Conservation (phyloP, 352 stramenopile species). For the Phytophthora kernoviae region DNA sequence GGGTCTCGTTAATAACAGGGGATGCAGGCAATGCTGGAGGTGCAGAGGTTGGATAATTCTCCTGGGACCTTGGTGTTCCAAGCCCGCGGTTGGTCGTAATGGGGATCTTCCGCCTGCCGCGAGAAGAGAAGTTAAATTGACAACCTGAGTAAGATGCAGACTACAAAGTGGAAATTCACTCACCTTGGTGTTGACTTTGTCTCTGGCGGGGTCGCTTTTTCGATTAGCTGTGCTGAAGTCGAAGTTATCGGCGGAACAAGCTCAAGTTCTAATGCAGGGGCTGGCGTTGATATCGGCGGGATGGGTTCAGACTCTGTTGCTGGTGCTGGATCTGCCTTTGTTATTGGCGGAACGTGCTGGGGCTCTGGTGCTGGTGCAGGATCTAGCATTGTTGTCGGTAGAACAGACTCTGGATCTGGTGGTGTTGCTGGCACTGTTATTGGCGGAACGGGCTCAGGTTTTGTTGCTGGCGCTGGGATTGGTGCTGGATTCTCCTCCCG, state of each 20-base stretch:
- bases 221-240: background rate
- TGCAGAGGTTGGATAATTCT: conserved; percentile 8
- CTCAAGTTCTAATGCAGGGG: background rate
- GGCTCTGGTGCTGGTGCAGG: too few relatives aligned
- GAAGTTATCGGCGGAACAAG: background rate
- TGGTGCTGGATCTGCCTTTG: background rate
- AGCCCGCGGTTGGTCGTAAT: conserved; percentile 32
- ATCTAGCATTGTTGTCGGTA: too few relatives aligned
- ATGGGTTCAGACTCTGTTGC: too few relatives aligned
- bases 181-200: conserved; percentile 19
- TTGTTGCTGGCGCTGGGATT: conserved; percentile 2
- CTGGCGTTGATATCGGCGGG: too few relatives aligned
- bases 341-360: background rate
- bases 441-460: too few relatives aligned
- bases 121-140: background rate
- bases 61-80: conserved; percentile 10
- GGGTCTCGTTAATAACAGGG: background rate
- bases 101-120: conserved; percentile 27
- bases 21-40: conserved; percentile 10
- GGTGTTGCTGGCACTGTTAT: too few relatives aligned
- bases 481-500: background rate
- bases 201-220: conserved; percentile 22
- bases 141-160: background rate
- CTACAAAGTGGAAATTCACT: background rate
- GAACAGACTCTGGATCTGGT: too few relatives aligned